Evolutionary conservation across 176 grass and related monocot species (phyloP).

Genomic region (Triticum monococcum): DNA sequence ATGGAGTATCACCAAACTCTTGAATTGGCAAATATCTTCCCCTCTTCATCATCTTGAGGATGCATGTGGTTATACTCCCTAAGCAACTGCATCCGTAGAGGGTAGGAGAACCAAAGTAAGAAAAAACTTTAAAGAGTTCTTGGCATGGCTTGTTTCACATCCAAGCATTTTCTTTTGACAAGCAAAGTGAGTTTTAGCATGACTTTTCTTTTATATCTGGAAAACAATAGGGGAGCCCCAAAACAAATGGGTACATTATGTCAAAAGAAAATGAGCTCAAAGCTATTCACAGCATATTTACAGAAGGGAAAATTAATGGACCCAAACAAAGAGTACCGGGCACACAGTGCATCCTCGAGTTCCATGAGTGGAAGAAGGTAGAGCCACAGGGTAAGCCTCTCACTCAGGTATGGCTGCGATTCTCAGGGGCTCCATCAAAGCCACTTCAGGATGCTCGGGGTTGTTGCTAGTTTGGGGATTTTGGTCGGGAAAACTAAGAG

Average conservation of each 20-base stretch:
- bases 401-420: no score
- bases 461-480: no score
- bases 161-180: background rate
- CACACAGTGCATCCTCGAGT: no score
- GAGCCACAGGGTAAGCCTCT: no score
- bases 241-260: background rate
- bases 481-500: no score
- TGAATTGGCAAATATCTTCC: conserved; percentile 95
- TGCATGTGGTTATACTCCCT: conserved; percentile 97
- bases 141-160: conserved; percentile 7
- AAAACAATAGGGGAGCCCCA: background rate
- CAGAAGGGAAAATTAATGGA: no score
- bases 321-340: no score
- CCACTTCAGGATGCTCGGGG: no score
- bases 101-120: conserved; percentile 5
- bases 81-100: conserved; percentile 58
- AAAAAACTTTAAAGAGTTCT: background rate
- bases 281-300: background rate
- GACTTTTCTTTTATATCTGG: background rate
- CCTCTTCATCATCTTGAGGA: conserved; percentile 91
- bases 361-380: no score
- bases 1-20: conserved; percentile 53
- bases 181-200: conserved; percentile 1
- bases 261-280: no score
- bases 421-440: no score